Base-by-base conservation (phyloP, 75 land plant species). In the Selaginella moellendorffii region DNA sequence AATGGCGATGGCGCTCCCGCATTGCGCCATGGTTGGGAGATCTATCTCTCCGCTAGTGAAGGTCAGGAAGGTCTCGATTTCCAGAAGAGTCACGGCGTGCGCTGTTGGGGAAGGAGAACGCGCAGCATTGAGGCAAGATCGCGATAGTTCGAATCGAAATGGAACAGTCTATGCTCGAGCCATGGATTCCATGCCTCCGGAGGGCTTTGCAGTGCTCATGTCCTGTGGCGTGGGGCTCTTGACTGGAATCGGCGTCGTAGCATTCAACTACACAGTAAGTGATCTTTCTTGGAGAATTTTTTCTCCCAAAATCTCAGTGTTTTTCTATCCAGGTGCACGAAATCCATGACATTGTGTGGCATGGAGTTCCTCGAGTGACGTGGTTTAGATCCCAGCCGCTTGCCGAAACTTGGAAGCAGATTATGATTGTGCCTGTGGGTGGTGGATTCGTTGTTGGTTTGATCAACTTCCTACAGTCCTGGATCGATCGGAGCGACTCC, bases 281-380 rank as follows among this genome's bases (percentile, higher is more conserved):
- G 29, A 22, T 18, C n/a, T n/a, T n/a, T n/a, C n/a, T n/a, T n/a
- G n/a, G n/a, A n/a, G n/a, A n/a, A n/a, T n/a, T n/a, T n/a, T n/a
- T n/a, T n/a, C n/a, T n/a, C n/a, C n/a, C n/a, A n/a, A n/a, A n/a
- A n/a, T n/a, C n/a, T n/a, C n/a, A n/a, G n/a, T n/a, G n/a, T n/a
- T n/a, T n/a, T n/a, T n/a, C n/a, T n/a, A n/a, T 24, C 36, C 74
- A 90, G 97, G 91, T 93, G 52, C 87, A 88, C 70, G 98, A 76
- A 46, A 74, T 88, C 54, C 86, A 92, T 28, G 95, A 88, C 54
- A 62, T 83, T 0, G 82, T 79, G 64, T 93, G 89, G 93, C 81
- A 83, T 60, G 98, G 95, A 21, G 72, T 93, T 65, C 90, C 95
- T 27, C 54, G 69, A 27, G 85, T 85, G 17, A 77, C 95, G 8